These are phyloP conservation scores for Haberlea rhodopensis DNA, from an alignment of 257 asterid species.

Conservation along the genomic window DNA sequence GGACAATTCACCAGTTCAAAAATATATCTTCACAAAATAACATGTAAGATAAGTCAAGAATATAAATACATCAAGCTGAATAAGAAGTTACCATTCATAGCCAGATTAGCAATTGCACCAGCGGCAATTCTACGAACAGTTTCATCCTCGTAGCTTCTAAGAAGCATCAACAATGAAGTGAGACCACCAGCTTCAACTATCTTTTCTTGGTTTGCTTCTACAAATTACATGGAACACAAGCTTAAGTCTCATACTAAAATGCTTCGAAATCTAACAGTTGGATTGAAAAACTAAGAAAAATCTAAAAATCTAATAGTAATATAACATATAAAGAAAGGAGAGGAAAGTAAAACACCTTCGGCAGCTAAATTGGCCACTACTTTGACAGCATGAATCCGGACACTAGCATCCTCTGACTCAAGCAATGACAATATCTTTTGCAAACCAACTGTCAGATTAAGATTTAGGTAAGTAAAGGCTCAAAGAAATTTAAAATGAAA, in stretches of 20 bases:
- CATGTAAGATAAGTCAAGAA: conserved; percentile 4
- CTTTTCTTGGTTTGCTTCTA: conserved; percentile 94
- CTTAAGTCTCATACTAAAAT: conserved; percentile 28
- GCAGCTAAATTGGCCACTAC: conserved; percentile 99
- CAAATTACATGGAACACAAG: conserved; percentile 22
- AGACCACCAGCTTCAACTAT: conserved; percentile 99
- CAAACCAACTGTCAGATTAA: too few species aligned
- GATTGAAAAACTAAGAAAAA: too few species aligned
- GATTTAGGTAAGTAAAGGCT: conserved; percentile 23
- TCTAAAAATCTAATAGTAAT: conserved; percentile 1
- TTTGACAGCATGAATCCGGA: conserved; percentile 96
- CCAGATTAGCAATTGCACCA: conserved; percentile 99
- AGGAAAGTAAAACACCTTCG: conserved; percentile 59
- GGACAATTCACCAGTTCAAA: not conserved
- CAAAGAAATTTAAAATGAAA: conserved; percentile 16
- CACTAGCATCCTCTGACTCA: conserved; percentile 88
- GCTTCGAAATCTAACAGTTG: too few species aligned
- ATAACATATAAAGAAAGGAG: conserved; percentile 19
- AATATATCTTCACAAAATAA: not conserved
- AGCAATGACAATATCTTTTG: too few species aligned
- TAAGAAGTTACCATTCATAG: conserved; percentile 78
- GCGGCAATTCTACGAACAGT: conserved; percentile 98
- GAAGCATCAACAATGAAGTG: conserved; percentile 88
- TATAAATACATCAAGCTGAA: conserved; percentile 3
- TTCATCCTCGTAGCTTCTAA: conserved; percentile 88